Conservation (phyloP, 306 rosid species). For the Fragaria iinumae region DNA sequence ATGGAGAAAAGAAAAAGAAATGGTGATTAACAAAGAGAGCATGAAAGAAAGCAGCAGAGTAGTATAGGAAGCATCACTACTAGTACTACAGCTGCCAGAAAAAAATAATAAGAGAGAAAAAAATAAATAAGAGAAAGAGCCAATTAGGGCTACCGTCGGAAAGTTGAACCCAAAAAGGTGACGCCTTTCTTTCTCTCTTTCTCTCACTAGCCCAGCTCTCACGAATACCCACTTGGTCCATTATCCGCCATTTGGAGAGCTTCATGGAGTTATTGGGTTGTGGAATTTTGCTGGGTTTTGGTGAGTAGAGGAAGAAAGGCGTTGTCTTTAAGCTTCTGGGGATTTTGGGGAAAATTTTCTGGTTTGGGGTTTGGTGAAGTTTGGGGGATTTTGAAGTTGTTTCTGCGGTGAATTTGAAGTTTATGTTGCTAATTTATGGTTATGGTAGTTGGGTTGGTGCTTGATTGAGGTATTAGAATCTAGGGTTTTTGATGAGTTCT, state of each 20-base stretch:
- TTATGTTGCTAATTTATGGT: neutral
- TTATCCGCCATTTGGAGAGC: constrained; percentile 33
- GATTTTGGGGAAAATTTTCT: neutral
- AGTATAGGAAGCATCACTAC: neutral
- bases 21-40: neutral
- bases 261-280: constrained; percentile 6
- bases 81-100: neutral
- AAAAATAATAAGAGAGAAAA: constrained; percentile 7
- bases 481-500: constrained; percentile 8
- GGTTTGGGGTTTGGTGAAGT: neutral
- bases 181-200: constrained; percentile 22
- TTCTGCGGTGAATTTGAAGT: neutral
- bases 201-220: constrained; percentile 16
- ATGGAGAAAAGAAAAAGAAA: neutral
- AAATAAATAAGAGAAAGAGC: constrained; percentile 26
- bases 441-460: constrained; percentile 3
- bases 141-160: constrained; percentile 71
- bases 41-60: constrained; percentile 12
- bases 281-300: neutral
- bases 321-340: neutral
- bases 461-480: constrained; percentile 9
- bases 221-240: constrained; percentile 27
- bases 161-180: constrained; percentile 66
- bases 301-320: neutral
- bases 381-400: constrained; percentile 4